Base-by-base conservation (phyloP, 179 eudicot species). In the Nepenthes alata region DNA sequence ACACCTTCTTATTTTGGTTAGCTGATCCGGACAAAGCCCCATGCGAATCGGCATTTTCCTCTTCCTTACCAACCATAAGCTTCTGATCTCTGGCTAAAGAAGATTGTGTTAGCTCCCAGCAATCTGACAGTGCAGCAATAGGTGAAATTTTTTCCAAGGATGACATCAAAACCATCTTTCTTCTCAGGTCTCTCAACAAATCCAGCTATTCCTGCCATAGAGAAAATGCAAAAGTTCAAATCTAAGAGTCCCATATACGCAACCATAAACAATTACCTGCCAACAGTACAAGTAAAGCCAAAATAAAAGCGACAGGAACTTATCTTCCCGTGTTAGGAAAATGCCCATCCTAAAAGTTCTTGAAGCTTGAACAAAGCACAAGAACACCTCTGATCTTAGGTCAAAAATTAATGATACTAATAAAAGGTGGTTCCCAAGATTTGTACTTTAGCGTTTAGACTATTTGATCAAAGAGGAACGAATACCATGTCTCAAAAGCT, bases 91-190 rank as follows among this genome's bases (percentile, higher is more conserved):
- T 66, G 8, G 72, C 59, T 11, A 60, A 60, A 63, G 68, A 60
- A 62, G 78, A 44, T 54, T 65, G 66, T 35, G 76, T 68, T 55
- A 63, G 59, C 50, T 69, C 60, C 60, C 69, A 74, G 64, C 77
- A 62, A 66, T 75, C 70, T 37, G 79, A 73, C 58, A 69, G 57
- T 49, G 71, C 70, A 69, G 69, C 75, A 63, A 66, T 68, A 12
- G 74, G 63, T 10, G 72, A 63, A 67, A 61, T 67, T 51, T 69
- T 75, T 47, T 69, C 74, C 77, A 78, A 60, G 25, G 76, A 55
- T 41, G 83, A 63, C 64, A 75, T 45, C 41, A 71, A 72, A 63
- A 75, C 79, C 83, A 78, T 78, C 66, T 58, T 72, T 59, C 49
- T 50, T 3, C 15, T 50, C 25, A 41, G 53, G 53, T 50, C 13